Base-by-base conservation (phyloP, 2,329 filamentous ascomycete species). In the Fusarium coicis region DNA sequence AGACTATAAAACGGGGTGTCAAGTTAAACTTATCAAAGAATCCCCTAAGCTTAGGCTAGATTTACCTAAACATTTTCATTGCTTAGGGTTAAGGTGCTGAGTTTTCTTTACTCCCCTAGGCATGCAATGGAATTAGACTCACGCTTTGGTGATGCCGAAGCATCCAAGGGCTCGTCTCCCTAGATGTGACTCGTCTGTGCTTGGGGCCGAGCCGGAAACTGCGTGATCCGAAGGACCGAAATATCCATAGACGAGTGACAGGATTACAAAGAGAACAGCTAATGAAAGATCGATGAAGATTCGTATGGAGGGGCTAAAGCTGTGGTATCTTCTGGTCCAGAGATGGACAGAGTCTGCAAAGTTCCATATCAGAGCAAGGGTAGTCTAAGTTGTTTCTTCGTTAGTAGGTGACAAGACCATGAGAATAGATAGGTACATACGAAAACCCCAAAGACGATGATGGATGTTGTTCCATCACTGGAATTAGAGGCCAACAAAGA, bases 121-220 rank as follows among this genome's bases (percentile, higher is more conserved):
- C 2, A 15, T 34, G 34, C 34, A 34, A 8, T 9, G 34, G 34
- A 16, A 36, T 37, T 37, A 18, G 18, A 57, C 54, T 60, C 59
- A 72, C 69, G 63, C 69, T 56, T 72, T 46, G 14, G 69, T 52
- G 28, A 68, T 34, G 8, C 69, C 68, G 32, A 72, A 72, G 37
- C 69, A 72, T 26, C 65, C 65, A 16, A 72, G 50, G 5, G 63
- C 63, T 28, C 63, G 44, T 30, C 44, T 63, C 55, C 57, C 57
- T 23, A 64, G 49, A 47, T 68, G 69, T 34, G 68, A 53, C 40
- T 72, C 69, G n/a, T 72, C 69, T 36, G 52, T 61, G 7, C 47
- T 71, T 10, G 68, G 67, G n/a, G 36, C 34, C 10, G 55, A 54
- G 5, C 32, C 58, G n/a, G 68, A 30, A 7, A 39, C 39, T 23